These are phyloP conservation scores for Collybia mongolica DNA, from an alignment of 768 basidiomycete species.

Conservation along the genomic window DNA sequence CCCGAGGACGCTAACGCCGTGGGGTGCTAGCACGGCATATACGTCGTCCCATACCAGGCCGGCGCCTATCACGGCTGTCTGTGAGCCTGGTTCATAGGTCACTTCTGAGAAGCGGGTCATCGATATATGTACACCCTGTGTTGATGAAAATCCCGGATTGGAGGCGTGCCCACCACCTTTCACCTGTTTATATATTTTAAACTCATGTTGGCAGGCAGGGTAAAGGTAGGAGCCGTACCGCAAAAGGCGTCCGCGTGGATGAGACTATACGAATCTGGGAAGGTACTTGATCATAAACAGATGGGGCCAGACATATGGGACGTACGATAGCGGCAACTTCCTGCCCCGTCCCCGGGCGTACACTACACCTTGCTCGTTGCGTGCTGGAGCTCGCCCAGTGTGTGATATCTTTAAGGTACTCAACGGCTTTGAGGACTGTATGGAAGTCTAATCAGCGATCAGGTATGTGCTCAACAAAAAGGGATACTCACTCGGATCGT, in stretches of 20 bases:
- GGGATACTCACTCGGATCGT: too few relatives aligned
- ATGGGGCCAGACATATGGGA: background rate
- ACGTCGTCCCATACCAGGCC: constrained; percentile 67
- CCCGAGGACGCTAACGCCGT: constrained; percentile 55
- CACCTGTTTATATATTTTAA: constrained; percentile 34
- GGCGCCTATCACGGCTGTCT: constrained; percentile 41
- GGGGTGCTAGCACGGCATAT: constrained; percentile 49
- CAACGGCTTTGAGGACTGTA: too few relatives aligned
- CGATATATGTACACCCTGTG: constrained; percentile 56
- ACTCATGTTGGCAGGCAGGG: background rate
- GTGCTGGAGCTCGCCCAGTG: constrained; percentile 55
- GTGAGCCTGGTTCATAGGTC: constrained; percentile 33
- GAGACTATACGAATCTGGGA: constrained; percentile 47
- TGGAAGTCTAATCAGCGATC: too few relatives aligned
- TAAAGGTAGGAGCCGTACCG: constrained; percentile 30
- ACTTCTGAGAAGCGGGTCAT: constrained; percentile 49
- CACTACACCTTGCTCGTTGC: constrained; percentile 47
- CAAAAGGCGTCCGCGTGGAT: constrained; percentile 47
- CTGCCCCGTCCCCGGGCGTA: constrained; percentile 53
- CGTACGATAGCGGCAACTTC: constrained; percentile 53
- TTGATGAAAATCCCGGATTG: constrained; percentile 61
- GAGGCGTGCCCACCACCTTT: constrained; percentile 62
- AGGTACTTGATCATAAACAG: background rate
- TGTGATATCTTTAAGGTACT: constrained; percentile 27
- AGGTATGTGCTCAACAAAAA: too few relatives aligned